These are phyloP conservation scores for Podila minutissima DNA, from an alignment of 192 early-diverging fungal species.

Conservation along the genomic window DNA sequence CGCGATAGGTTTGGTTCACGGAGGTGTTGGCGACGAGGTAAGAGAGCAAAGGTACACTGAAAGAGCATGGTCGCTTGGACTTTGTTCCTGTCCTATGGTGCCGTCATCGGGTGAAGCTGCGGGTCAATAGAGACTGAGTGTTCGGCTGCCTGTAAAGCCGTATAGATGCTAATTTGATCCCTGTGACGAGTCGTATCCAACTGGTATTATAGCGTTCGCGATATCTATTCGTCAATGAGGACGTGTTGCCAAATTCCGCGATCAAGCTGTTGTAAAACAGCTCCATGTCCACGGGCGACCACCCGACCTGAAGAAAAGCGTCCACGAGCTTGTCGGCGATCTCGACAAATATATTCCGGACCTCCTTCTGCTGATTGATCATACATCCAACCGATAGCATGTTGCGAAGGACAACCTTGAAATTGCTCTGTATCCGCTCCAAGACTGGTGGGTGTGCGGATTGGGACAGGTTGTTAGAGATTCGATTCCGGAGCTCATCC, in stretches of 20 bases:
- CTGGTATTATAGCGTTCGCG: conserved; percentile 42
- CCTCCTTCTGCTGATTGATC: conserved; percentile 49
- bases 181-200: conserved; percentile 46
- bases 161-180: conserved; percentile 42
- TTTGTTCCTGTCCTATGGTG: neutral
- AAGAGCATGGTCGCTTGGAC: neutral
- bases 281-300: conserved; percentile 36
- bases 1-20: neutral
- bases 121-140: conserved; percentile 34
- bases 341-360: conserved; percentile 44
- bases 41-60: neutral
- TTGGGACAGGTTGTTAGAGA: conserved; percentile 34
- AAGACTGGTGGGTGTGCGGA: conserved; percentile 31
- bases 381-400: conserved; percentile 45
- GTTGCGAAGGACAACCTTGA: conserved; percentile 46
- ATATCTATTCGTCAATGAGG: conserved; percentile 29
- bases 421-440: conserved; percentile 52
- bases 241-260: conserved; percentile 22
- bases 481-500: conserved; percentile 41
- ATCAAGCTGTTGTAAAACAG: conserved; percentile 22
- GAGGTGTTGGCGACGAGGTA: neutral
- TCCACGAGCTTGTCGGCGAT: conserved; percentile 47
- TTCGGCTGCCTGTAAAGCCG: conserved; percentile 47
- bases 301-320: conserved; percentile 38
- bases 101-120: conserved; percentile 36